Percentiles rank a stretch among this genome's conserved stretches.
Conservation (phyloP, 2,329 filamentous ascomycete genomes). For the Arachnomyces sp. region DNA sequence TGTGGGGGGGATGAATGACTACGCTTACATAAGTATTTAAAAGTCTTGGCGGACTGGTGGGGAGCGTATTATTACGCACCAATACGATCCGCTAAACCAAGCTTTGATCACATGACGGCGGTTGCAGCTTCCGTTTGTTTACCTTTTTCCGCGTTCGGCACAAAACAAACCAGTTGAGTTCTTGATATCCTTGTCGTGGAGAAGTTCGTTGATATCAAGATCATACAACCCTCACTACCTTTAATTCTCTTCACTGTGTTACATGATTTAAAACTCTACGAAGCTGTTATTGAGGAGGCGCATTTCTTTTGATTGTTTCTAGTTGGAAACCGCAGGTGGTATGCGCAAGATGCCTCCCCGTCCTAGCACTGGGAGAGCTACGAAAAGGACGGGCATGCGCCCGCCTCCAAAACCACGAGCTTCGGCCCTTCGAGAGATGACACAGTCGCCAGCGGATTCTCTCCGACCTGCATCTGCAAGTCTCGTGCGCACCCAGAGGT, state of each 20-base stretch:
- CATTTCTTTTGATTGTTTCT: not conserved
- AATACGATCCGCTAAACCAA: too few species aligned
- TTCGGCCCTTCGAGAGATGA: constrained; percentile 44
- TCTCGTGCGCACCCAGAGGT: constrained; percentile 30
- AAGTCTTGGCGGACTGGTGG: too few species aligned
- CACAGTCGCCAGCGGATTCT: constrained; percentile 64
- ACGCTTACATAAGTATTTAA: too few species aligned
- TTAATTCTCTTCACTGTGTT: too few species aligned
- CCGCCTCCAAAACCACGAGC: constrained; percentile 46
- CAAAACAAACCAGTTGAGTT: constrained; percentile 11
- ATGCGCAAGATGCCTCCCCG: constrained; percentile 40
- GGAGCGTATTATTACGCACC: too few species aligned
- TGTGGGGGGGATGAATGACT: too few species aligned
- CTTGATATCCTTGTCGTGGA: constrained; percentile 5
- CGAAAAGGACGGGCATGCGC: constrained; percentile 44
- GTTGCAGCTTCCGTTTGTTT: constrained; percentile 19
- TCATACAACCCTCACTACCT: constrained; percentile 6
- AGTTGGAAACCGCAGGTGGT: constrained; percentile 37
- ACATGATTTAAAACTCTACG: too few species aligned
- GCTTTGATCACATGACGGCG: too few species aligned
- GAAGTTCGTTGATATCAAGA: not conserved
- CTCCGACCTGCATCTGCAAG: constrained; percentile 47
- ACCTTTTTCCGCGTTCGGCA: constrained; percentile 21
- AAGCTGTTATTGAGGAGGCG: too few species aligned
- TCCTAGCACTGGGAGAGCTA: constrained; percentile 39